Conservation (phyloP, 148 eudicot species). For the Silene latifolia region DNA sequence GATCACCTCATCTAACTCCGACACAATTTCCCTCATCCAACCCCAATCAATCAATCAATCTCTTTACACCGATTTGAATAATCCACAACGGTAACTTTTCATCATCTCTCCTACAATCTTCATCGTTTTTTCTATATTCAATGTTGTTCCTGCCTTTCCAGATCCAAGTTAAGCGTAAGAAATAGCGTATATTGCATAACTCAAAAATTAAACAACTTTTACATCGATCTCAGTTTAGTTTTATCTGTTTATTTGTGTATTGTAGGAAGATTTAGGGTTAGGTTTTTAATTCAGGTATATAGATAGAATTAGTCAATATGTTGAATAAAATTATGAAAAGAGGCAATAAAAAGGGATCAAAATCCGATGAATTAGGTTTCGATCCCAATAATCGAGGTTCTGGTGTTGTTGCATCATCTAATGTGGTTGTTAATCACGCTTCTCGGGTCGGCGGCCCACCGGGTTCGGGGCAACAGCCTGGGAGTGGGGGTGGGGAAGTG, state of each 20-base stretch:
- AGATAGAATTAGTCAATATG: constrained; percentile 30
- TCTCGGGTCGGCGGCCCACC: constrained; percentile 42
- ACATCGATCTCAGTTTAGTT: constrained; percentile 19
- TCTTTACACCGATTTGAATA: not conserved
- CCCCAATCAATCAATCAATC: not conserved
- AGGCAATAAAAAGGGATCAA: constrained; percentile 43
- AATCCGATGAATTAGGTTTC: constrained; percentile 40
- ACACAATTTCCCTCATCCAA: not conserved
- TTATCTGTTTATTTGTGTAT: constrained; percentile 3
- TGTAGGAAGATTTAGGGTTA: constrained; percentile 28
- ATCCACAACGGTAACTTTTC: not conserved
- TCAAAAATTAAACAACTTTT: not conserved
- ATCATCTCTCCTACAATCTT: not conserved
- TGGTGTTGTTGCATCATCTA: constrained; percentile 35
- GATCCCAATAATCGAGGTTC: constrained; percentile 32
- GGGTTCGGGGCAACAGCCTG: constrained; percentile 24
- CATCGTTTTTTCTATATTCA: not conserved
- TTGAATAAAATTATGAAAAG: constrained; percentile 64
- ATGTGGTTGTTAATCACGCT: constrained; percentile 58
- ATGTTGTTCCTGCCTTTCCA: not conserved
- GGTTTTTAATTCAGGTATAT: constrained; percentile 21
- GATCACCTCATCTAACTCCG: not conserved
- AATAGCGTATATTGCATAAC: constrained; percentile 13
- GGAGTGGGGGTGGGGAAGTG: constrained; percentile 2
- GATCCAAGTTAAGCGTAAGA: constrained; percentile 17